Evolutionary conservation across 2,329 filamentous ascomycete species (phyloP).

Genomic region (Verticillium dahliae): DNA sequence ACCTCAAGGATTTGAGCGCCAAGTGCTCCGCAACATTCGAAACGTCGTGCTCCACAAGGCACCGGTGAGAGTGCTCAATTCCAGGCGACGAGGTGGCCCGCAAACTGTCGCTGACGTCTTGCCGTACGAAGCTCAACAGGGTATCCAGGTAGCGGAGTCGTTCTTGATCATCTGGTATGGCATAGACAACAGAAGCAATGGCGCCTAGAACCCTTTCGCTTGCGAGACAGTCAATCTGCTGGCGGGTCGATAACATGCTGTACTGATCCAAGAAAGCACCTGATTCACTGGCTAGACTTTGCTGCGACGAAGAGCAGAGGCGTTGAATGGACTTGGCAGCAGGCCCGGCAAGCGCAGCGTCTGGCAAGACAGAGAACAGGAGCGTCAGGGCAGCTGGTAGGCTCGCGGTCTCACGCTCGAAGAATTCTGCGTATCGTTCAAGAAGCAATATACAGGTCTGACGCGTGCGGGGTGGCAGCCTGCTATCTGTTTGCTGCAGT

Average conservation of each 20-base stretch:
- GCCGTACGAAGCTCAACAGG: slow-evolving; percentile 55
- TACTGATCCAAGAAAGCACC: slow-evolving; percentile 67
- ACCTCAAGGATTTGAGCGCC: slow-evolving; percentile 53
- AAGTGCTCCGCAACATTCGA: slow-evolving; percentile 42
- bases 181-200: slow-evolving; percentile 70
- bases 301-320: slow-evolving; percentile 70
- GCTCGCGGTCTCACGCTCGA: slow-evolving; percentile 60
- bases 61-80: not conserved
- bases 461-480: slow-evolving; percentile 55
- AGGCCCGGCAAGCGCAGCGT: slow-evolving; percentile 54
- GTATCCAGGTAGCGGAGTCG: slow-evolving; percentile 39
- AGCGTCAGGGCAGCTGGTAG: slow-evolving; percentile 67
- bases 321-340: slow-evolving; percentile 69
- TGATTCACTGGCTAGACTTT: slow-evolving; percentile 60
- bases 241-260: slow-evolving; percentile 50
- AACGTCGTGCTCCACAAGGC: not conserved
- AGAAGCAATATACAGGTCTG: slow-evolving; percentile 66
- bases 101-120: slow-evolving; percentile 35
- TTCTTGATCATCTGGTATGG: slow-evolving; percentile 35
- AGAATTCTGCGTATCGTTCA: slow-evolving; percentile 69
- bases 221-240: slow-evolving; percentile 59
- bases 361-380: slow-evolving; percentile 63
- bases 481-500: slow-evolving; percentile 38
- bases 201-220: slow-evolving; percentile 70
- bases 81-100: not conserved